Evolutionary conservation across 768 basidiomycete species (phyloP).

Genomic region (Fomitopsis serialis): DNA sequence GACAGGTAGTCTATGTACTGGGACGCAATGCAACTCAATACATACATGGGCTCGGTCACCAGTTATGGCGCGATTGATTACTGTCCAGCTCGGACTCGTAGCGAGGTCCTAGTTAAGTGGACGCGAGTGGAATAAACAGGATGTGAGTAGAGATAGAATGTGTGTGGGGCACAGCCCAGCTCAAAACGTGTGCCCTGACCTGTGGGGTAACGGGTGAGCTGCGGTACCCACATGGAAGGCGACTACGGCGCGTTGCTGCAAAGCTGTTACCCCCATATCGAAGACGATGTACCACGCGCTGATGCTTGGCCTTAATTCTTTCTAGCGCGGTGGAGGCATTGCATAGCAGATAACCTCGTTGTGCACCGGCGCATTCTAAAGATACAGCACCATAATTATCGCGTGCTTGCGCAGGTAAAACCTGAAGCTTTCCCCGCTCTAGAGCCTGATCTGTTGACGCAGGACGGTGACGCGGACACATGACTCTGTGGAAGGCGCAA

Average conservation of each 20-base stretch:
- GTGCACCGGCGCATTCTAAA: slow-evolving; percentile 12
- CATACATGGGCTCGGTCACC: no score
- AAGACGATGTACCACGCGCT: neutral
- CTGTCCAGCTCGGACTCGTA: no score
- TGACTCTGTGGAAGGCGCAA: no score
- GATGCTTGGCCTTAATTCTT: neutral
- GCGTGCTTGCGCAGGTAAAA: slow-evolving; percentile 24
- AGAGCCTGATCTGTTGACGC: slow-evolving; percentile 29
- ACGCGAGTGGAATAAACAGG: no score
- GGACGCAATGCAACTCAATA: no score
- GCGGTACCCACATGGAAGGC: neutral
- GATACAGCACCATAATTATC: slow-evolving; percentile 24
- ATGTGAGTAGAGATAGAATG: no score
- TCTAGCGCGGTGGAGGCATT: slow-evolving; percentile 1
- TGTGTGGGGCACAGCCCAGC: neutral
- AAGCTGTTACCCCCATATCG: neutral
- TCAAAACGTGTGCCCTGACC: neutral
- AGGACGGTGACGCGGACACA: no score
- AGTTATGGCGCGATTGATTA: no score
- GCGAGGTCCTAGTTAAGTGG: no score
- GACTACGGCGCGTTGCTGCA: neutral
- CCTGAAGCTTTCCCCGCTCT: slow-evolving; percentile 30
- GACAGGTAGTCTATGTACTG: no score
- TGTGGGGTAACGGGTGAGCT: neutral
- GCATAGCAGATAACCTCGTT: neutral